Base-by-base conservation (phyloP, 208 protist genomes). In the Leishmania lainsoni region DNA sequence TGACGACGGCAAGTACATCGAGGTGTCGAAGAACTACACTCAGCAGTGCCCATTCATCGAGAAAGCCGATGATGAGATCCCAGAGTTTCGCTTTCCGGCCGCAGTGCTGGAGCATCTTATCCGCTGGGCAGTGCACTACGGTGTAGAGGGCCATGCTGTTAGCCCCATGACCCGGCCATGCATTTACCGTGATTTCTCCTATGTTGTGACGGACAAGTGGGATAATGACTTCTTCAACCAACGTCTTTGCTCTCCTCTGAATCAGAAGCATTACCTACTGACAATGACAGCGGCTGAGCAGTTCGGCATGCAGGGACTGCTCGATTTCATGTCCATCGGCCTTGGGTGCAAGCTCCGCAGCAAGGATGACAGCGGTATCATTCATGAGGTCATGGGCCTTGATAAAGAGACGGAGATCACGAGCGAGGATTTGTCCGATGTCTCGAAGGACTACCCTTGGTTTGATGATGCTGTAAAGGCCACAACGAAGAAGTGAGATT, bases 221-320 rank as follows among this genome's bases (percentile, higher is more conserved):
- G 93, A 97, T 66, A 87, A 80, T 42, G 86, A 89, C 29, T 97
- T 90, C 76, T 94, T 90, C 76, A 83, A 78, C 54, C 74, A 86
- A 58, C 85, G 85, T 29, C 77, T 97, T 6, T 87, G 68, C 72
- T 83, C 79, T 52, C 75, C 86, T 42, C 51, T 79, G 51, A 86
- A 90, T 79, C 80, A 86, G 68, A 89, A 87, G 75, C 75, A 90
- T 82, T 94, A 89, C 81, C 81, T 95, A 9, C 75, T 81, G 52
- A 95, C 90, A 10, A 90, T 97, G 78, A 92, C 88, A 42, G 91
- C 91, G 17, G 93, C 93, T 6, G 93, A 97, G 82, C 83, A 90
- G 78, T 94, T 85, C 58, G 85, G 83, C 70, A 92, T 97, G 83
- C 78, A 89, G 42, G 93, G 92, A 56, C 80, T 97, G 26, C 81